Base-by-base conservation (phyloP, 768 basidiomycete species). In the Phlegmacium glaucopus region DNA sequence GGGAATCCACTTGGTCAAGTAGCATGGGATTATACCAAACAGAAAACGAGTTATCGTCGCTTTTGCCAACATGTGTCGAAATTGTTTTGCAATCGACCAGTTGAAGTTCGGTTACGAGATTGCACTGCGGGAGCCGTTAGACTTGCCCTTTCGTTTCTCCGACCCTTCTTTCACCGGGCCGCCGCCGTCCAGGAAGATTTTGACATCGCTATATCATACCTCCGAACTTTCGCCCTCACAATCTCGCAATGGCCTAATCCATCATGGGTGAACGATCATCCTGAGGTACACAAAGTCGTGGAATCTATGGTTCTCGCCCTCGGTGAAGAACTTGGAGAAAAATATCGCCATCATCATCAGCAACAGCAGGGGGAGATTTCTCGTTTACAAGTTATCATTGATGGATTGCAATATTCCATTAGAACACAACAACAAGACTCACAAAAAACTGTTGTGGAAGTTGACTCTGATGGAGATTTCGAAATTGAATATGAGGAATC, bases 21-120 rank as follows among this genome's bases (percentile, higher is more conserved):
- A 6, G 63, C 66, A 9, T 76, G 85, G 85, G 76, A 83, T 50
- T 81, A 78, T 52, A 69, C 74, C 9, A 72, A 72, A 35, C 77
- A 76, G 60, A 85, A 83, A 58, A 62, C 75, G 13, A 80, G 71
- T 61, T 90, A 78, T 65, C 79, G 79, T 35, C 75, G 78, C 48
- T 90, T 90, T 63, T 89, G 86, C 65, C 78, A 79, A 56, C 78
- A 79, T 15, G 80, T 84, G 74, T 78, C 84, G 4, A 77, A 76
- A 39, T 72, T 74, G 26, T 90, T 87, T 67, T 63, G 81, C 40
- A 74, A 68, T 37, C 70, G 79, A 47, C 67, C 80, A 1, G 54
- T 71, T 26, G 83, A 86, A 45, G 68, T 70, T 38, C 79, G 80
- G 25, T 64, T 86, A 46, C 76, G 78, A 28, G 86, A 87, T 58